Evolutionary conservation across 2,329 filamentous ascomycete genomes (phyloP).

Genomic region (Pseudonectria foliicola): DNA sequence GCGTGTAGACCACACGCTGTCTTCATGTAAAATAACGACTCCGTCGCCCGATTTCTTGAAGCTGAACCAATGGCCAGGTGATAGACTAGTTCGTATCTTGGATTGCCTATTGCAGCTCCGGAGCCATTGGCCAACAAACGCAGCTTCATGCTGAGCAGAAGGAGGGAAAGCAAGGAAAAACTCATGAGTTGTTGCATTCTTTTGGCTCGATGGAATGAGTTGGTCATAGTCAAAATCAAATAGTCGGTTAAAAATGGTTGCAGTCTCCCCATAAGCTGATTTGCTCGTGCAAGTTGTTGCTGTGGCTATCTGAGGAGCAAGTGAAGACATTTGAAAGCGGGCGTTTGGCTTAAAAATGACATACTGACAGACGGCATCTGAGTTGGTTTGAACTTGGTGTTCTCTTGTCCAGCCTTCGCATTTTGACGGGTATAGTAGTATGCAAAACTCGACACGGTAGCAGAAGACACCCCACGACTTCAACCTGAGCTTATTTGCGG

Average conservation of each 20-base stretch:
- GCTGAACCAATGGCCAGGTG: slow-evolving; percentile 39
- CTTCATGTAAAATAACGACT: slow-evolving; percentile 40
- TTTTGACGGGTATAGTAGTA: slow-evolving; percentile 33
- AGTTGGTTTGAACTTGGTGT: slow-evolving; percentile 3
- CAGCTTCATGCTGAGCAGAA: slow-evolving; percentile 25
- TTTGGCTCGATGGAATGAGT: slow-evolving; percentile 17
- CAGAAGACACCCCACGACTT: slow-evolving; percentile 31
- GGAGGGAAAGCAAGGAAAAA: slow-evolving; percentile 46
- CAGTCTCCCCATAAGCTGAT: slow-evolving; percentile 9
- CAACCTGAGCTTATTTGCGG: slow-evolving; percentile 28
- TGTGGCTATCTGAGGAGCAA: slow-evolving; percentile 17
- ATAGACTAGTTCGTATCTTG: slow-evolving; percentile 34
- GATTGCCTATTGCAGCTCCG: slow-evolving; percentile 31
- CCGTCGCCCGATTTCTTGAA: slow-evolving; percentile 30
- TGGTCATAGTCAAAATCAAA: slow-evolving; percentile 26
- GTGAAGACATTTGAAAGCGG: slow-evolving; percentile 12
- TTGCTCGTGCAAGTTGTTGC: slow-evolving; percentile 1
- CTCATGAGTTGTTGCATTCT: slow-evolving; percentile 13
- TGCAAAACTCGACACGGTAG: slow-evolving; percentile 23
- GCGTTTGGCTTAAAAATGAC: slow-evolving; percentile 28
- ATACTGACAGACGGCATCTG: slow-evolving; percentile 25
- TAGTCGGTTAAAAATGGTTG: slow-evolving; percentile 21
- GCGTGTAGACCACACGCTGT: slow-evolving; percentile 29
- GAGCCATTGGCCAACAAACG: slow-evolving; percentile 40
- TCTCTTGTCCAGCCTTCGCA: slow-evolving; percentile 29